Conservation (phyloP, 495 filamentous ascomycete genomes). For the Aspergillus carlsbadensis region DNA sequence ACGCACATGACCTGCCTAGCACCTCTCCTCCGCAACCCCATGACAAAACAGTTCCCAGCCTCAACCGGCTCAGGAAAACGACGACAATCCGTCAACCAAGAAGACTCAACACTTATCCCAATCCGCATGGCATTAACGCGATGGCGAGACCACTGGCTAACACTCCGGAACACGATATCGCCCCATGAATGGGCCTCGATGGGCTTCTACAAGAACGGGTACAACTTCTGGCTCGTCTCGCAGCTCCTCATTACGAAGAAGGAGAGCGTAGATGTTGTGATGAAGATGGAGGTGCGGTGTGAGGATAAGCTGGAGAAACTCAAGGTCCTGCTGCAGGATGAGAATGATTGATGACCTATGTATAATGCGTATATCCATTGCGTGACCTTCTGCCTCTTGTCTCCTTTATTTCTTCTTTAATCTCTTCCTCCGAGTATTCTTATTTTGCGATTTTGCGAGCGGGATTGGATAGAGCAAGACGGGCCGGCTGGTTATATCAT, state of each 20-base stretch:
- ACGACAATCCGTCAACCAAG: conserved; percentile 22
- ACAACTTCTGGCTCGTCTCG: conserved; percentile 49
- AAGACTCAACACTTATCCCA: conserved; percentile 31
- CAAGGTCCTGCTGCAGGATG: conserved; percentile 43
- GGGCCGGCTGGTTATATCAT: background rate
- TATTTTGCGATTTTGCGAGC: too few relatives aligned
- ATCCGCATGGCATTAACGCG: conserved; percentile 37
- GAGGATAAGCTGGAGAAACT: conserved; percentile 48
- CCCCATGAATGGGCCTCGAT: conserved; percentile 41
- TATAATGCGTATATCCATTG: background rate
- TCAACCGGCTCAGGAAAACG: conserved; percentile 2
- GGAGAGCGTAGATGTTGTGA: conserved; percentile 45
- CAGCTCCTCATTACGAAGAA: conserved; percentile 48
- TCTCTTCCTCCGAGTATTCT: background rate
- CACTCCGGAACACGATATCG: conserved; percentile 31
- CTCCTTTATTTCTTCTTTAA: background rate
- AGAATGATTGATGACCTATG: conserved; percentile 25
- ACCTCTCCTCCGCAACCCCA: conserved; percentile 16
- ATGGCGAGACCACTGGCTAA: conserved; percentile 42
- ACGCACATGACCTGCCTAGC: conserved; percentile 44
- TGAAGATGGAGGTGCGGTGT: conserved; percentile 49
- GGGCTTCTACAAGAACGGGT: conserved; percentile 47
- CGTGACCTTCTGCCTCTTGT: background rate
- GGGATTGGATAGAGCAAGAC: too few relatives aligned
- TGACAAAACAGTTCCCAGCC: conserved; percentile 3